Percentiles rank a stretch among this genome's conserved stretches.
Conservation (phyloP, 768 basidiomycete species). For the Agrocybe pediades region DNA sequence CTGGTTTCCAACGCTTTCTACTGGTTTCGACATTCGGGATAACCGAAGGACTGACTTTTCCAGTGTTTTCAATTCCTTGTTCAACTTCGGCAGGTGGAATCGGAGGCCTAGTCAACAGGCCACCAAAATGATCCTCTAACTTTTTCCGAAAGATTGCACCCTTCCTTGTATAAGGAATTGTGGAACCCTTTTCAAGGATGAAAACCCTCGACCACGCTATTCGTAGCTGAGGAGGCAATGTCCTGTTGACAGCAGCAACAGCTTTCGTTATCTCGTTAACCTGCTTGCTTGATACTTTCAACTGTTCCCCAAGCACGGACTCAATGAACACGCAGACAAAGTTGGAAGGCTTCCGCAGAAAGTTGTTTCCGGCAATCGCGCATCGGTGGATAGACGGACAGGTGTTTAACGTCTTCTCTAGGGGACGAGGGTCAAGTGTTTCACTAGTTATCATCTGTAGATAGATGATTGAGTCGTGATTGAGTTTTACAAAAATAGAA, state of each 20-base stretch:
- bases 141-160: conserved; percentile 29
- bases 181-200: conserved; percentile 18
- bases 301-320: conserved; percentile 1
- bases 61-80: background rate
- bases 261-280: conserved; percentile 23
- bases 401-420: conserved; percentile 22
- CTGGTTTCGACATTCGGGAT: too few relatives aligned
- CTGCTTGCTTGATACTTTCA: conserved; percentile 5
- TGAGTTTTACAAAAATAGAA: background rate
- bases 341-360: conserved; percentile 21
- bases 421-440: conserved; percentile 27
- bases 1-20: too few relatives aligned
- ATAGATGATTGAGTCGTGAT: conserved; percentile 6
- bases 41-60: background rate
- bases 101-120: conserved; percentile 10
- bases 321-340: conserved; percentile 25
- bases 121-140: conserved; percentile 25
- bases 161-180: conserved; percentile 27
- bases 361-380: conserved; percentile 30
- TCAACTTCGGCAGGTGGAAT: background rate
- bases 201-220: conserved; percentile 28
- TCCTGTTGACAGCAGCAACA: conserved; percentile 25
- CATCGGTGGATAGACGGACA: conserved; percentile 19
- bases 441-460: conserved; percentile 28
- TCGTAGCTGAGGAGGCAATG: conserved; percentile 25